Evolutionary conservation across 164 flowering plant species (phyloP).

Genomic region (Tinospora cordifolia): DNA sequence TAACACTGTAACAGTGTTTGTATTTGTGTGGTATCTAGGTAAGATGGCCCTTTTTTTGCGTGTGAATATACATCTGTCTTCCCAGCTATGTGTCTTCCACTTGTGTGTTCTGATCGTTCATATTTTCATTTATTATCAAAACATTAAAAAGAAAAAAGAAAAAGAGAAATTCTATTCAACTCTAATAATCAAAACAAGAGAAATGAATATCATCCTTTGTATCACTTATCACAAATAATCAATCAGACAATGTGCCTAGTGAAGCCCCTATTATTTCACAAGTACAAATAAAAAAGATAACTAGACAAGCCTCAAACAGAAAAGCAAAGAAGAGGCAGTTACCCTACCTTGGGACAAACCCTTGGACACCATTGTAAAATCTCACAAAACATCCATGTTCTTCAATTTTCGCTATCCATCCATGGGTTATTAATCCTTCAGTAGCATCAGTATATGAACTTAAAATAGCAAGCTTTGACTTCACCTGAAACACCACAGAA

Average conservation of each 20-base stretch:
- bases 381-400: conserved; percentile 88
- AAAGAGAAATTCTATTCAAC: background rate
- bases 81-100: background rate
- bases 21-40: too few relatives aligned
- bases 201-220: background rate
- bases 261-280: background rate
- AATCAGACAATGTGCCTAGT: background rate
- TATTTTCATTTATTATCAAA: background rate
- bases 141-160: background rate
- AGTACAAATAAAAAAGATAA: background rate
- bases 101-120: background rate
- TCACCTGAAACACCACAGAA: conserved; percentile 40
- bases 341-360: conserved; percentile 74
- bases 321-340: background rate
- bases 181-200: background rate
- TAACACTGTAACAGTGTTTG: too few relatives aligned
- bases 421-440: conserved; percentile 84
- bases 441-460: conserved; percentile 79
- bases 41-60: background rate
- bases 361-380: conserved; percentile 95
- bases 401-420: conserved; percentile 91
- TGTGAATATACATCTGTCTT: background rate
- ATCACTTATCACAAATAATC: background rate
- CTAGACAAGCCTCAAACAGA: background rate
- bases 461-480: conserved; percentile 73